A percentile compares a stretch with the other conserved stretches of the same genome.
Evolutionary conservation across 352 stramenopile species (phyloP).

Genomic region (Phytopythium helicoides): DNA sequence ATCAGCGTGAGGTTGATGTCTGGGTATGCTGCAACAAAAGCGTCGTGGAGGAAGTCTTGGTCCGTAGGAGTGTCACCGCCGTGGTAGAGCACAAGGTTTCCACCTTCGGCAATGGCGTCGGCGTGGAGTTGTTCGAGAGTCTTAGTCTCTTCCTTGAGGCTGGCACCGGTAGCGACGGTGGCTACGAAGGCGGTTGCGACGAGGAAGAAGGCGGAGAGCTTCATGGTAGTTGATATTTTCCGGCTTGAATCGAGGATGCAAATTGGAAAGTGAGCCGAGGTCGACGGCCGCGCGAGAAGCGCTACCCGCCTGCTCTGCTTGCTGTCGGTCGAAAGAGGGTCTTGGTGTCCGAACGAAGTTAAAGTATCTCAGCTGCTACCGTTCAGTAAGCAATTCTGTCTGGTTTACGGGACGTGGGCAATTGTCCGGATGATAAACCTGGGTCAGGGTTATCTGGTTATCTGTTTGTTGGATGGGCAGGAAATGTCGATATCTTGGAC

Average conservation of each 20-base stretch:
- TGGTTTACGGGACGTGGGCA: too few species aligned
- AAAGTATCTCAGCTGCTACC: too few species aligned
- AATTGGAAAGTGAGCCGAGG: neutral
- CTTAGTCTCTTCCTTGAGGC: conserved; percentile 38
- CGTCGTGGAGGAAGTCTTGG: conserved; percentile 15
- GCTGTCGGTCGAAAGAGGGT: too few species aligned
- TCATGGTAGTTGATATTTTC: neutral
- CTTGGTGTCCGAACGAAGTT: too few species aligned
- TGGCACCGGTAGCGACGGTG: conserved; percentile 2
- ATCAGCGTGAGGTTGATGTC: conserved; percentile 60
- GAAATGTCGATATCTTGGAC: too few species aligned
- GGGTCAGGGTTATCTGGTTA: too few species aligned
- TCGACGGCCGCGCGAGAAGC: too few species aligned
- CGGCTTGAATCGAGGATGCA: neutral
- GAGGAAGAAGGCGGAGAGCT: neutral
- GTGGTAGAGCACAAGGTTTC: conserved; percentile 45
- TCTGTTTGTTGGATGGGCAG: too few species aligned
- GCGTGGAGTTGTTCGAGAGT: conserved; percentile 40
- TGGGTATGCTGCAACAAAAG: conserved; percentile 32
- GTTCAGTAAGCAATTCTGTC: too few species aligned
- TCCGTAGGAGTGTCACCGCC: conserved; percentile 32
- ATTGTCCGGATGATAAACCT: too few species aligned
- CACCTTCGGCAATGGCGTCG: conserved; percentile 47
- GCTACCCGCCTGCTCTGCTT: too few species aligned
- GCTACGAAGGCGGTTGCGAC: conserved; percentile 5